Percentiles rank a stretch among this genome's conserved stretches.
phyloP scores from a whole-genome alignment of 2,329 filamentous ascomycete species.

The Clonostachys rhizophaga region DNA sequence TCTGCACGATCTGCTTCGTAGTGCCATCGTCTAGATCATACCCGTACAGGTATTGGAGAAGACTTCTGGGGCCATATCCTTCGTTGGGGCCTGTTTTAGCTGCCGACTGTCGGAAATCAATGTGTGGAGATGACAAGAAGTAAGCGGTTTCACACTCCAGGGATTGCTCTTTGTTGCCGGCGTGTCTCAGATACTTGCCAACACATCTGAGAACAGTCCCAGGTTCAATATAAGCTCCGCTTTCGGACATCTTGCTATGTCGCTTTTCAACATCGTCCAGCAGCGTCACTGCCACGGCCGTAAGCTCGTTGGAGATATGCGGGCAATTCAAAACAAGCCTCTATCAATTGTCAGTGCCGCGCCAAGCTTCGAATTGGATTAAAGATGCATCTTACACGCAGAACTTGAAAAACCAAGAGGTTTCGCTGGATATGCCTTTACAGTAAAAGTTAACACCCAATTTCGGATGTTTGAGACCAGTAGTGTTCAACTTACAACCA shows the following conservation, averaged over 20 bases:
- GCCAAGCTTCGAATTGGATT: no score
- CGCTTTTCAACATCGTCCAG: conserved; percentile 1
- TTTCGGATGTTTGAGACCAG: no score
- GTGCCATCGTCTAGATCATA: conserved; percentile 1
- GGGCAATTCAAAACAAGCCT: conserved; percentile 2
- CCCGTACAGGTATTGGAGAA: conserved; percentile 2
- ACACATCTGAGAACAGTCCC: conserved; percentile 1
- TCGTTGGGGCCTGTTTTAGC: neutral
- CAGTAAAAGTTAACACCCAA: no score
- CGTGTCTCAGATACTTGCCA: neutral
- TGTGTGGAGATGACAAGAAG: conserved; percentile 2
- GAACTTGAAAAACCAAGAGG: no score
- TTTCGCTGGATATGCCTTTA: no score
- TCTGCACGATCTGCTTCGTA: conserved; percentile 1
- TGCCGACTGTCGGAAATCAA: neutral
- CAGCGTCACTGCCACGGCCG: neutral
- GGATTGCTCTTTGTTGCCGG: neutral
- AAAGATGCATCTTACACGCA: no score
- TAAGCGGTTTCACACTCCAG: neutral
- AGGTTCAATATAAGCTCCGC: neutral
- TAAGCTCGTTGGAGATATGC: neutral
- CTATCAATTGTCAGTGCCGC: neutral
- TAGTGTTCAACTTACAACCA: no score
- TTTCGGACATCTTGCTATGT: conserved; percentile 1
- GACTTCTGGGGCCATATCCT: neutral